A percentile compares a stretch with the other conserved stretches of the same genome.
phyloP scores from a whole-genome alignment of 2,329 filamentous ascomycete species.

The Incumbomyces delicatus region DNA sequence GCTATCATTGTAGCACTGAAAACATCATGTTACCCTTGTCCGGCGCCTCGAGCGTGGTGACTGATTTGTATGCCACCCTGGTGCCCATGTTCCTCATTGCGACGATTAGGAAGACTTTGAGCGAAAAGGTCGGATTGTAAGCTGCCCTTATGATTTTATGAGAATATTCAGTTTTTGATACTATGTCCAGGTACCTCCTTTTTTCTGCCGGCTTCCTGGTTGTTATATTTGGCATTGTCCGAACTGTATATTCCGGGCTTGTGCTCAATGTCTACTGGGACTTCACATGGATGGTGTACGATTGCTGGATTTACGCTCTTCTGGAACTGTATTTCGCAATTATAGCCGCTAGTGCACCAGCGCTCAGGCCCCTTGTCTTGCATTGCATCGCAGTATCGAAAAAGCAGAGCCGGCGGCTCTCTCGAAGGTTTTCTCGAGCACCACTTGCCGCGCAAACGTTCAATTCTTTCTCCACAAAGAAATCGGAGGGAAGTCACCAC shows the following conservation, averaged over 20 bases:
- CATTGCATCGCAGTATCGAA: background rate
- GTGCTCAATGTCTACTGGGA: slow-evolving; percentile 18
- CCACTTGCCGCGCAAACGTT: background rate
- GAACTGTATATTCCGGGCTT: slow-evolving; percentile 14
- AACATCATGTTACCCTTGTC: slow-evolving; percentile 13
- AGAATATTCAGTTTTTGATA: background rate
- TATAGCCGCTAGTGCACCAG: slow-evolving; percentile 24
- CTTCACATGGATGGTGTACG: slow-evolving; percentile 15
- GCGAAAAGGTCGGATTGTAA: slow-evolving; percentile 16
- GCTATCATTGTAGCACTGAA: slow-evolving; percentile 13
- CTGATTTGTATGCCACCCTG: slow-evolving; percentile 19
- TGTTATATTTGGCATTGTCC: slow-evolving; percentile 16
- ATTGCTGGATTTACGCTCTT: slow-evolving; percentile 22
- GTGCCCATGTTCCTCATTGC: slow-evolving; percentile 16
- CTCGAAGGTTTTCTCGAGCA: background rate
- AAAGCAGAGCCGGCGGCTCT: background rate
- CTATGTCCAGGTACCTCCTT: slow-evolving; percentile 10
- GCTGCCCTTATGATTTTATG: background rate
- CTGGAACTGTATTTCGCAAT: slow-evolving; percentile 25
- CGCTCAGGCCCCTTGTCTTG: slow-evolving; percentile 23
- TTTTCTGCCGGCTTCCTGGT: slow-evolving; percentile 19
- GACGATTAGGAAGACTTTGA: slow-evolving; percentile 12
- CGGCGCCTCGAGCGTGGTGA: slow-evolving; percentile 14
- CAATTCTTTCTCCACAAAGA: too few relatives aligned
- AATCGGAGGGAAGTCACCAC: too few relatives aligned